phyloP scores from a whole-genome alignment of 2,329 filamentous ascomycete species.

The Neopestalotiopsis sp. region DNA sequence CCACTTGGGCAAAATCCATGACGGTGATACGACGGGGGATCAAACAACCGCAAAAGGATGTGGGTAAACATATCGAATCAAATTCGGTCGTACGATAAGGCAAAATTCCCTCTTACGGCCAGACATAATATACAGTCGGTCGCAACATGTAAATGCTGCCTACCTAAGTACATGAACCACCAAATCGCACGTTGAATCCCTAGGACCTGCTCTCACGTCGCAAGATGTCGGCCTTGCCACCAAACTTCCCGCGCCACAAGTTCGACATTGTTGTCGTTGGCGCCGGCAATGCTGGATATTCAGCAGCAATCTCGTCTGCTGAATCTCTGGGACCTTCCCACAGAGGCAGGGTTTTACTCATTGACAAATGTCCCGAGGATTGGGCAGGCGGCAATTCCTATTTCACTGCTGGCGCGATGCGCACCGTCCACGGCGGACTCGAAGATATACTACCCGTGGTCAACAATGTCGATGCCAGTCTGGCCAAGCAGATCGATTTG shows the following conservation, averaged over 20 bases:
- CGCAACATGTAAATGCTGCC: background rate
- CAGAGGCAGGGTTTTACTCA: constrained; percentile 54
- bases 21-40: background rate
- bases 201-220: background rate
- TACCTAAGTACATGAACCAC: no score
- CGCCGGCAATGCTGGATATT: constrained; percentile 68
- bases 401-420: constrained; percentile 69
- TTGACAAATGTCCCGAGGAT: constrained; percentile 63
- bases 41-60: constrained; percentile 4
- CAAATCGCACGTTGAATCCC: background rate
- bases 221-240: background rate
- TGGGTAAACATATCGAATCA: background rate
- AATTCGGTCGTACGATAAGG: background rate
- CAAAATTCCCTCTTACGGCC: background rate
- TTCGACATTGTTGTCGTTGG: constrained; percentile 61
- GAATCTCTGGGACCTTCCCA: constrained; percentile 34
- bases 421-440: constrained; percentile 60
- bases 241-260: constrained; percentile 2
- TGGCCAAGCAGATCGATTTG: constrained; percentile 59
- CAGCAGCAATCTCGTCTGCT: constrained; percentile 60
- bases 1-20: background rate
- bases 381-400: constrained; percentile 69
- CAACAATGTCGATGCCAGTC: constrained; percentile 57
- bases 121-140: background rate
- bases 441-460: constrained; percentile 64